phyloP scores from a whole-genome alignment of 345 rosid genomes.

The Microcos paniculata region DNA sequence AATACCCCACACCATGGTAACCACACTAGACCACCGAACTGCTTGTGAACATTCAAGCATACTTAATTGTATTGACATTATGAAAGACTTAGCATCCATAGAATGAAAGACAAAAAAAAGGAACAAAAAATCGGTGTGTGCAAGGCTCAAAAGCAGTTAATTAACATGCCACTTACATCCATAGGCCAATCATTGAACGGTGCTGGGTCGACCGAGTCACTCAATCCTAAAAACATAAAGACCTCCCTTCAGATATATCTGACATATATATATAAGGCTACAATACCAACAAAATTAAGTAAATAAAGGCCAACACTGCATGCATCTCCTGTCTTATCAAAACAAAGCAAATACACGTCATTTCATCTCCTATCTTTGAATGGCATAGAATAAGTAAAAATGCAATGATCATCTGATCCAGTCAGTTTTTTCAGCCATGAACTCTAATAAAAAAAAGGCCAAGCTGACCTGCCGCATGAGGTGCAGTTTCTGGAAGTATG shows the following conservation, averaged over 20 bases:
- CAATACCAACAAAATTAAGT: conserved; percentile 1
- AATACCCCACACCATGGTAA: background rate
- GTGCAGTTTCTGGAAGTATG: conserved; percentile 5
- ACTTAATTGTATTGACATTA: conserved; percentile 6
- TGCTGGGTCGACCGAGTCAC: conserved; percentile 8
- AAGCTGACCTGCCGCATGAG: conserved; percentile 18
- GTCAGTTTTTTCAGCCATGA: background rate
- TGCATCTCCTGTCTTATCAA: background rate
- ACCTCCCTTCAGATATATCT: background rate
- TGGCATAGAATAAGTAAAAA: background rate
- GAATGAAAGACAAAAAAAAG: too few relatives aligned
- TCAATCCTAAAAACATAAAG: conserved; percentile 19
- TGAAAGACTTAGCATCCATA: background rate
- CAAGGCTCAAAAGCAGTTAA: background rate
- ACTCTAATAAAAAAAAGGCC: background rate
- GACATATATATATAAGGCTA: background rate
- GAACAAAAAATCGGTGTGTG: background rate
- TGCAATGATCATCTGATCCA: background rate
- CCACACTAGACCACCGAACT: background rate
- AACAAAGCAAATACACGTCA: background rate
- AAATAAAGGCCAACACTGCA: conserved; percentile 1
- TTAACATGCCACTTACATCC: conserved; percentile 18
- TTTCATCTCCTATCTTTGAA: background rate
- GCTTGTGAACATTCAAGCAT: background rate
- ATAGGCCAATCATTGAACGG: conserved; percentile 10